Conservation (phyloP, 345 rosid genomes). For the Eutrema heterophyllum region DNA sequence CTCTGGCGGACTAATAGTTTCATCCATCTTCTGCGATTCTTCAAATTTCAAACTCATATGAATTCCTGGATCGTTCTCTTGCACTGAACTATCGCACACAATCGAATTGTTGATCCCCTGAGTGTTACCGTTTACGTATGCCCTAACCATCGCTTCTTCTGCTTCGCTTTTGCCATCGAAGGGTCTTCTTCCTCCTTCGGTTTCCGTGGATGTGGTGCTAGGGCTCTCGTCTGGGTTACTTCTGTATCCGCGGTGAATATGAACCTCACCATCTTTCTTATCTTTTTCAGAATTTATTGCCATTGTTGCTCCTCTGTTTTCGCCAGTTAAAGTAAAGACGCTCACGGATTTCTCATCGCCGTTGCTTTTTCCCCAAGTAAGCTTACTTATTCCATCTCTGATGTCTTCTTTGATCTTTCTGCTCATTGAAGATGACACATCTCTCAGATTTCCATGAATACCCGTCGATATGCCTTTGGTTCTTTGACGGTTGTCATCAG, state of each 20-base stretch:
- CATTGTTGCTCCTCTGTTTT: conserved; percentile 84
- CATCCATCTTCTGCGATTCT: neutral
- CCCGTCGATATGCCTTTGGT: conserved; percentile 21
- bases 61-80: conserved; percentile 60
- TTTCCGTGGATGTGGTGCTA: conserved; percentile 51
- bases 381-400: conserved; percentile 50
- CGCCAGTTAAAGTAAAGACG: conserved; percentile 68
- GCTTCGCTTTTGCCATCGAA: conserved; percentile 13
- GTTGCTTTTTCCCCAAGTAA: conserved; percentile 41
- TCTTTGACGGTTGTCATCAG: conserved; percentile 32
- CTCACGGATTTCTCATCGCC: conserved; percentile 38
- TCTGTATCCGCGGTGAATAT: conserved; percentile 58
- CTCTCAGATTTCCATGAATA: conserved; percentile 17
- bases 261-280: conserved; percentile 46
- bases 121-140: conserved; percentile 60
- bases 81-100: conserved; percentile 48
- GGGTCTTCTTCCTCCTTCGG: conserved; percentile 44
- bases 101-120: conserved; percentile 73
- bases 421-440: conserved; percentile 36
- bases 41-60: conserved; percentile 36
- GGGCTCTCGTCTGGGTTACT: conserved; percentile 55
- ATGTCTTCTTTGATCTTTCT: conserved; percentile 49
- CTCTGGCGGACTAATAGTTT: neutral
- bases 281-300: conserved; percentile 41
- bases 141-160: conserved; percentile 34